Evolutionary conservation across 1,284 basidiomycete genomes (phyloP).

Genomic region (Neonothopanus nambi): DNA sequence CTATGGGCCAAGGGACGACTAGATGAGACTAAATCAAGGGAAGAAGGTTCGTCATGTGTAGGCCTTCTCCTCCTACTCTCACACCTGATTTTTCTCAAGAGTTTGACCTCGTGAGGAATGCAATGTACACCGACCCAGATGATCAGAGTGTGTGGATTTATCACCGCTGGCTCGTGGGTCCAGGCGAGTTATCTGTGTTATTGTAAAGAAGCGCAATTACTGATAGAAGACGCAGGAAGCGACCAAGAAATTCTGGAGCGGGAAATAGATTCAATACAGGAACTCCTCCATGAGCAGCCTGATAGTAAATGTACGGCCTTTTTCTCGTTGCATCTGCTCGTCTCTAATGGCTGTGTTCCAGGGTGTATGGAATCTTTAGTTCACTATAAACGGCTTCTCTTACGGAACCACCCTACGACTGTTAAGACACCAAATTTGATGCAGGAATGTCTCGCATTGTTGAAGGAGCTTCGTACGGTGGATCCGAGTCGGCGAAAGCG

Average conservation of each 20-base stretch:
- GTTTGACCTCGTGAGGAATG: constrained; percentile 90
- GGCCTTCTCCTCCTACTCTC: constrained; percentile 7
- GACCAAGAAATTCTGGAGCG: constrained; percentile 58
- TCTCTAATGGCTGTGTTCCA: constrained; percentile 31
- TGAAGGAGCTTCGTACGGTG: constrained; percentile 52
- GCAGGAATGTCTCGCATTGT: constrained; percentile 51
- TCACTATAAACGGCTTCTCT: constrained; percentile 68
- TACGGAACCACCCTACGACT: constrained; percentile 41
- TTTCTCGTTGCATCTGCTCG: constrained; percentile 1
- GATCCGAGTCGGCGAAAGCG: constrained; percentile 61
- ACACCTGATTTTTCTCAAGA: constrained; percentile 49
- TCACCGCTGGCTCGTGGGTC: constrained; percentile 91
- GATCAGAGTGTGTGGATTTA: constrained; percentile 99
- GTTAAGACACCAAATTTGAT: constrained; percentile 39
- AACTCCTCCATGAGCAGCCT: constrained; percentile 88
- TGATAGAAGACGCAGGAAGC: constrained; percentile 43
- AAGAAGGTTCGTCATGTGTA: constrained; percentile 53
- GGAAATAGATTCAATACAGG: constrained; percentile 84
- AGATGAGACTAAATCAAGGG: constrained; percentile 53
- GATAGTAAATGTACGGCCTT: constrained; percentile 84
- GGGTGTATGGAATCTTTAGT: constrained; percentile 95
- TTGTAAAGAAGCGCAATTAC: constrained; percentile 1
- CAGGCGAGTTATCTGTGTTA: constrained; percentile 45
- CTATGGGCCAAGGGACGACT: constrained; percentile 65
- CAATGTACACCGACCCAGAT: constrained; percentile 94